Base-by-base conservation (phyloP, 352 stramenopile species). In the Aphanomyces astaci region DNA sequence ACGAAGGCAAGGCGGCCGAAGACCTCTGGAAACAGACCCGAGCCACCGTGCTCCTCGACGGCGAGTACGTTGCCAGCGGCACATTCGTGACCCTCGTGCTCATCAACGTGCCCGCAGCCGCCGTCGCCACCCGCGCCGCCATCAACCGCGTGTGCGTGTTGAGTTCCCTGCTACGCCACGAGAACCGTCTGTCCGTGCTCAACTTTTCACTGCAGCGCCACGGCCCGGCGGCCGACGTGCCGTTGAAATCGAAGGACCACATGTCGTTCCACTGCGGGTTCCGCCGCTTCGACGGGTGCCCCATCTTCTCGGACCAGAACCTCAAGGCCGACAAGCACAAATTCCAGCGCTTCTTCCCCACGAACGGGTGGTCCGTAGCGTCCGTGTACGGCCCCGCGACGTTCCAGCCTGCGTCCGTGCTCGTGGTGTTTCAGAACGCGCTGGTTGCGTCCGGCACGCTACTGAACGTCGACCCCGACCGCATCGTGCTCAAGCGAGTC, bases 311-410 rank as follows among this genome's bases (percentile, higher is more conserved):
- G 30, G 94, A 99, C 74, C 86, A 98, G 75, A 98, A 97, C 66
- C 79, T 99, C 24, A 99, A 99, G 73, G 98, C 94, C 76, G 96
- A 99, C 79, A 98, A 99, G 78, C 95, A 98, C 77, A 96, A 99
- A 71, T 98, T 98, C 76, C 92, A 99, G 79, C 87, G 96, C 30
- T 99, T 98, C 82, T 76, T 99, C 73, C 95, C 94, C 33, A 84
- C 89, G 43, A 78, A 71, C 27, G 87, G 89, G 15, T 97, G 90
- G 81, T 93, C 96, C 75, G 92, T 97, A 17, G 92, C 86, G 9
- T 89, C 84, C 0, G 85, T 95, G 33, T 96, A 96, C 64, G 86
- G 76, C 4, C 96, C 97, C 0, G 91, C 98, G 39, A 98, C 95
- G n/a, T 99, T 98, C 76, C 90, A 97, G 45, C 96, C 96, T 15